Base-by-base conservation (phyloP, 2,329 filamentous ascomycete genomes). In the Scortechinia acanthostroma region DNA sequence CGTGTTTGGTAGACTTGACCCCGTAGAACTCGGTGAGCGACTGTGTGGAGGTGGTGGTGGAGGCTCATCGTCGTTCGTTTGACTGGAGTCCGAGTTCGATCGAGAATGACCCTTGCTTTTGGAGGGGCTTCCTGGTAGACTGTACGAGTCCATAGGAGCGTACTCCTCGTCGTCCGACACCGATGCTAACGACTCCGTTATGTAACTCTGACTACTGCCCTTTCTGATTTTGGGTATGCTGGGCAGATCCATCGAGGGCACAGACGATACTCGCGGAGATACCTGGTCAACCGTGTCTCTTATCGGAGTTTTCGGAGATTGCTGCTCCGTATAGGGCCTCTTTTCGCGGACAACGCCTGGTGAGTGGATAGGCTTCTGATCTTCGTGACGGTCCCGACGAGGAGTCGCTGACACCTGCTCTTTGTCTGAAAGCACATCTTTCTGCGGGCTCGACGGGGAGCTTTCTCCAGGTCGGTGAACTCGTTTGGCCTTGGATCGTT, bases 1-100 rank as follows among this genome's bases (percentile, higher is more conserved):
- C 42, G 53, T 20, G 17, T 49, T 52, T 42, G 50, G 23, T 25
- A 21, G 22, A 25, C 46, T 42, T 19, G 43, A 43, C 10, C 10
- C 25, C n/a, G 25, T n/a, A 10, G 35, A 40, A 17, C 35, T n/a
- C 21, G 6, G 30, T 42, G 35, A 16, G 43, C 43, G 3, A 50
- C 22, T 58, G 49, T 17, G 55, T 10, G 35, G 35, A 6, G 35
- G 35, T 6, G 35, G 10, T 19, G 35, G 35, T 10, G 25, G 25
- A 19, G 35, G 35, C 35, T 10, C 35, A 19, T 40, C 35, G 10
- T 40, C 35, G 20, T 10, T n/a, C 10, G 25, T 10, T 30, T 30
- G 25, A n/a, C 25, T 30, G n/a, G 25, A 30, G n/a, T n/a, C 25
- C 10, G 25, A 30, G n/a, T 30, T n/a, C 25, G 25, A 30, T n/a